These are phyloP conservation scores for Hermanozyma aechmeae DNA, from an alignment of 805 yeast species.

Conservation along the genomic window DNA sequence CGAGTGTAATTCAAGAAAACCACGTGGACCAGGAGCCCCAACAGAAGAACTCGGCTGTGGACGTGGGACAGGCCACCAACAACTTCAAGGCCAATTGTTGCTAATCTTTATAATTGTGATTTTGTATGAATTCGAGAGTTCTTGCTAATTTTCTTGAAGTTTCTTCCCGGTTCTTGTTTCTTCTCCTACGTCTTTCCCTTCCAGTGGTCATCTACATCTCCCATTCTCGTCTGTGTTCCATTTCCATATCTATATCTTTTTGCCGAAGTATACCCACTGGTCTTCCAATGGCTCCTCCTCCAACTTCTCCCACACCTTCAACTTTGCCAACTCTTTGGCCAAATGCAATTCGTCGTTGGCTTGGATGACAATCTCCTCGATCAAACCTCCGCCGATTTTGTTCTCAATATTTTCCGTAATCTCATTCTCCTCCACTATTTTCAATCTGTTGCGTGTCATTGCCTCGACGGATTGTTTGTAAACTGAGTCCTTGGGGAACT, in stretches of 20 bases:
- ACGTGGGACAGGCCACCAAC: conserved; percentile 23
- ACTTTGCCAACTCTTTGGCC: conserved; percentile 56
- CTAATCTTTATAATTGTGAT: conserved; percentile 8
- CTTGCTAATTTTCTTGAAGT: not conserved
- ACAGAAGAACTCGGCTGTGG: conserved; percentile 21
- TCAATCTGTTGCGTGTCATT: conserved; percentile 60
- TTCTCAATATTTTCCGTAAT: conserved; percentile 59
- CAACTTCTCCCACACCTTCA: conserved; percentile 72
- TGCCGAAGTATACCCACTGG: conserved; percentile 79
- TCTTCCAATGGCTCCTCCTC: conserved; percentile 73
- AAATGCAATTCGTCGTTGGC: conserved; percentile 73
- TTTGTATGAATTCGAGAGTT: not conserved
- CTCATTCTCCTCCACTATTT: conserved; percentile 54
- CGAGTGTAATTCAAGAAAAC: conserved; percentile 77
- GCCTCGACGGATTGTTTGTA: conserved; percentile 69
- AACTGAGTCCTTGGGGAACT: conserved; percentile 65
- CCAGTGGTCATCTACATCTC: not conserved
- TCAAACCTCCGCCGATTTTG: conserved; percentile 71
- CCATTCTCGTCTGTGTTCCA: not conserved
- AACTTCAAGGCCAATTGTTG: conserved; percentile 30
- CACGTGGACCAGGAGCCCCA: conserved; percentile 37
- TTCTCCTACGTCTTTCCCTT: not conserved
- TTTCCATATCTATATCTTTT: conserved; percentile 33
- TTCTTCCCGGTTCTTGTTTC: not conserved
- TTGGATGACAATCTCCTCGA: conserved; percentile 75